Conservation (phyloP, 495 filamentous ascomycete species). For the Rusavskia elegans region DNA sequence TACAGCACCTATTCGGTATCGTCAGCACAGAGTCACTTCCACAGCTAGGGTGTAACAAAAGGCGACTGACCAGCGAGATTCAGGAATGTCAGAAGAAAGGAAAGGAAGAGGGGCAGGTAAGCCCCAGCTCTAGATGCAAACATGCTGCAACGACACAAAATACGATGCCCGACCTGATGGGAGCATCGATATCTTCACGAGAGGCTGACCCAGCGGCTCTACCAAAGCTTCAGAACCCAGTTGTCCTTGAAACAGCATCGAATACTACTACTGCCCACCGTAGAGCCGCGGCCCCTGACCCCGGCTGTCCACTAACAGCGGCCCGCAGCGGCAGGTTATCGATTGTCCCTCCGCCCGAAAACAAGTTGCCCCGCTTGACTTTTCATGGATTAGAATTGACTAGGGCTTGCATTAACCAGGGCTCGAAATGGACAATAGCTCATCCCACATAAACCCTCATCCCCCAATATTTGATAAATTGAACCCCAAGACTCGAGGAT, state of each 20-base stretch:
- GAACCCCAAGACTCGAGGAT: slow-evolving; percentile 30
- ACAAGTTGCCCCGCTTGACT: neutral
- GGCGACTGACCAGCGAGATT: neutral
- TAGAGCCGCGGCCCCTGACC: neutral
- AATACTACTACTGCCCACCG: neutral
- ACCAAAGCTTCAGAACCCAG: neutral
- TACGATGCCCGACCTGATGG: neutral
- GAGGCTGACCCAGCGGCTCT: neutral
- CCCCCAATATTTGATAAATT: slow-evolving; percentile 29
- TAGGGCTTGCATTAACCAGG: neutral
- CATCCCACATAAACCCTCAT: neutral
- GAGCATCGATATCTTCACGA: neutral
- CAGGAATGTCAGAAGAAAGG: neutral
- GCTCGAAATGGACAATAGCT: neutral
- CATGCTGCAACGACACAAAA: neutral
- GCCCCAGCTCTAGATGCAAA: neutral
- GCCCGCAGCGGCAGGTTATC: neutral
- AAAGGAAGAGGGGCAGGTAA: neutral
- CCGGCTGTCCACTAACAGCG: neutral
- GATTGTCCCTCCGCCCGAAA: neutral
- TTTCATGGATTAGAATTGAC: neutral
- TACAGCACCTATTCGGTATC: slow-evolving; percentile 44
- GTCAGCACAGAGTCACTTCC: neutral
- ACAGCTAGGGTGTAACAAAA: too few relatives aligned
- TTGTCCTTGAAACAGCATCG: neutral